Evolutionary conservation across 805 yeast genomes (phyloP).

Genomic region (Scheffersomyces lignosus): DNA sequence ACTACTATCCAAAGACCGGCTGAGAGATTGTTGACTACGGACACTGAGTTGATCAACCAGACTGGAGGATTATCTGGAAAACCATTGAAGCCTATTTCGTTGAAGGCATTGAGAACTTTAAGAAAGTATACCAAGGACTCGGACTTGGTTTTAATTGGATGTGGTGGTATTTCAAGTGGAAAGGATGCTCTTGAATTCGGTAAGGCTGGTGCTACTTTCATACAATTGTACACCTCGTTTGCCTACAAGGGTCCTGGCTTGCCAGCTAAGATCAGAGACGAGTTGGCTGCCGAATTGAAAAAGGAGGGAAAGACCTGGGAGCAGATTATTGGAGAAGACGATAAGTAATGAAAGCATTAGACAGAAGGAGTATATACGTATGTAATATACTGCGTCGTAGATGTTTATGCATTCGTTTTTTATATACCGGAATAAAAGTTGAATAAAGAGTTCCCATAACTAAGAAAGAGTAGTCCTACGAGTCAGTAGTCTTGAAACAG

Average conservation of each 20-base stretch:
- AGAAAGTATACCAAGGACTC: constrained; percentile 77
- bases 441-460: too few relatives aligned
- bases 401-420: too few relatives aligned
- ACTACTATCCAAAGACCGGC: constrained; percentile 86
- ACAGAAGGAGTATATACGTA: too few relatives aligned
- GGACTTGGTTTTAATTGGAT: constrained; percentile 77
- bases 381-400: neutral
- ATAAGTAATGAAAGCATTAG: constrained; percentile 21
- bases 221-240: constrained; percentile 84
- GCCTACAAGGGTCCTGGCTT: constrained; percentile 93
- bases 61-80: constrained; percentile 92
- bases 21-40: constrained; percentile 50
- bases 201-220: constrained; percentile 88
- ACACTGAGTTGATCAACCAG: constrained; percentile 45
- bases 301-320: constrained; percentile 84
- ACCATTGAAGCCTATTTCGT: constrained; percentile 79
- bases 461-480: too few relatives aligned
- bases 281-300: constrained; percentile 47
- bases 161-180: constrained; percentile 92
- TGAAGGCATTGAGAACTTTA: constrained; percentile 68
- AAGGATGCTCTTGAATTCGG: constrained; percentile 90
- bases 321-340: constrained; percentile 70
- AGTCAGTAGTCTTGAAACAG: too few relatives aligned
- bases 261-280: constrained; percentile 47
- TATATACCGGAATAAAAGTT: too few relatives aligned